Evolutionary conservation across 805 yeast genomes (phyloP).

Genomic region (Starmerella geochares): DNA sequence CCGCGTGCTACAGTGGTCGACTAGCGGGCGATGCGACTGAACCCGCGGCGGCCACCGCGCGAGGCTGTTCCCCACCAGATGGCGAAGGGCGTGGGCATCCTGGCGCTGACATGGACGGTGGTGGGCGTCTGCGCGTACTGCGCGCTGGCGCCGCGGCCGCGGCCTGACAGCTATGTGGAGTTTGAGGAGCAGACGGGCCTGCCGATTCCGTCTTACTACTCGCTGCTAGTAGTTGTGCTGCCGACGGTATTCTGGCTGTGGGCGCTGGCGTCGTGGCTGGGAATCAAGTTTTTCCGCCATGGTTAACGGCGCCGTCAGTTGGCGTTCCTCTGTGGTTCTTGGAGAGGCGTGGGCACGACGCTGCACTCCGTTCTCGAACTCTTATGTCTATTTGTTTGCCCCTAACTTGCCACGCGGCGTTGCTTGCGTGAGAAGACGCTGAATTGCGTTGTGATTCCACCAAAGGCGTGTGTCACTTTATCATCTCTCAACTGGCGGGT

Average conservation of each 20-base stretch:
- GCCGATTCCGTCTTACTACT: constrained; percentile 36
- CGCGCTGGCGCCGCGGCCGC: constrained; percentile 2
- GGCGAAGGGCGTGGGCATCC: constrained; percentile 12
- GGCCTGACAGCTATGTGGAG: constrained; percentile 9
- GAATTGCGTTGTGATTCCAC: too few relatives aligned
- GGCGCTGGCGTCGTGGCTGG: constrained; percentile 68
- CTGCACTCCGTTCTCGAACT: too few relatives aligned
- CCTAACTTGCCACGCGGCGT: too few relatives aligned
- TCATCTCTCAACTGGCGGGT: too few relatives aligned
- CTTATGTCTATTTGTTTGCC: too few relatives aligned
- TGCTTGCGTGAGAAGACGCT: too few relatives aligned
- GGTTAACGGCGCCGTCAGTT: constrained; percentile 40
- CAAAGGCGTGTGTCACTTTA: too few relatives aligned
- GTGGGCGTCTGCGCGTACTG: constrained; percentile 8
- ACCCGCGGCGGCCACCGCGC: constrained; percentile 22
- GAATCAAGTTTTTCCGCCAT: constrained; percentile 69
- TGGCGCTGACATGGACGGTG: constrained; percentile 16
- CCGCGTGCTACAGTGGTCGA: too few relatives aligned
- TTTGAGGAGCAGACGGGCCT: constrained; percentile 30
- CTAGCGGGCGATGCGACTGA: constrained; percentile 17
- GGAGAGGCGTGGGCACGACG: too few relatives aligned
- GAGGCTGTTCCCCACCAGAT: constrained; percentile 10
- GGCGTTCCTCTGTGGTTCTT: too few relatives aligned
- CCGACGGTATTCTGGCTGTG: constrained; percentile 48
- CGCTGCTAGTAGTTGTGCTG: constrained; percentile 30